These are phyloP conservation scores for Colletotrichum aenigma DNA, from an alignment of 2,329 filamentous ascomycete genomes.

Conservation along the genomic window DNA sequence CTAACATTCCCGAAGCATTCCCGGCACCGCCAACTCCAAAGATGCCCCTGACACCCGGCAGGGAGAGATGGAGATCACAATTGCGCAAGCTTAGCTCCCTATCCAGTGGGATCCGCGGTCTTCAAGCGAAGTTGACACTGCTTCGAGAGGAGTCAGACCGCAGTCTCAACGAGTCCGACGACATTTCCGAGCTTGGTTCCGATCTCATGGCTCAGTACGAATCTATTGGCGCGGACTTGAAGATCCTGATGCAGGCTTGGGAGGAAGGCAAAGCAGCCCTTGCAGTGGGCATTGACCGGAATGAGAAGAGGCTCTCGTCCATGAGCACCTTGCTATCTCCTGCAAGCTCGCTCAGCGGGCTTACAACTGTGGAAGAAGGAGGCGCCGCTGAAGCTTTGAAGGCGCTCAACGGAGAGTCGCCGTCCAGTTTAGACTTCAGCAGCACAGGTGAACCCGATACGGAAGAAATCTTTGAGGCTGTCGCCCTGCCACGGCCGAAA, in stretches of 20 bases:
- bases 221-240: conserved; percentile 87
- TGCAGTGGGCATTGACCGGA: conserved; percentile 79
- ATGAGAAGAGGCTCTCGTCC: conserved; percentile 72
- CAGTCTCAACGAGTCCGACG: conserved; percentile 74
- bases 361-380: conserved; percentile 64
- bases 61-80: conserved; percentile 84
- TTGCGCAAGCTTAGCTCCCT: conserved; percentile 87
- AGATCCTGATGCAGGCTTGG: conserved; percentile 82
- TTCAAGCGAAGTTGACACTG: conserved; percentile 94
- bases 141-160: conserved; percentile 88
- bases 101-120: conserved; percentile 85
- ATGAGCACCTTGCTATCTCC: conserved; percentile 66
- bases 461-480: conserved; percentile 88
- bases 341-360: conserved; percentile 67
- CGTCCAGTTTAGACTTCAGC: conserved; percentile 53
- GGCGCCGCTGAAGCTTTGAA: conserved; percentile 46
- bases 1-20: conserved; percentile 46
- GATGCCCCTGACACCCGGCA: conserved; percentile 69
- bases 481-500: conserved; percentile 74
- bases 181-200: conserved; percentile 76
- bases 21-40: conserved; percentile 61
- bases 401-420: conserved; percentile 77
- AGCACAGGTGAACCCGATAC: conserved; percentile 66
- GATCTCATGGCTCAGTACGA: conserved; percentile 90
- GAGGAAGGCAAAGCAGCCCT: conserved; percentile 85